Evolutionary conservation across 208 protist species (phyloP), one percentile per base, ranked within the genome.

Genomic region (Herpetomonas muscarum): DNA sequence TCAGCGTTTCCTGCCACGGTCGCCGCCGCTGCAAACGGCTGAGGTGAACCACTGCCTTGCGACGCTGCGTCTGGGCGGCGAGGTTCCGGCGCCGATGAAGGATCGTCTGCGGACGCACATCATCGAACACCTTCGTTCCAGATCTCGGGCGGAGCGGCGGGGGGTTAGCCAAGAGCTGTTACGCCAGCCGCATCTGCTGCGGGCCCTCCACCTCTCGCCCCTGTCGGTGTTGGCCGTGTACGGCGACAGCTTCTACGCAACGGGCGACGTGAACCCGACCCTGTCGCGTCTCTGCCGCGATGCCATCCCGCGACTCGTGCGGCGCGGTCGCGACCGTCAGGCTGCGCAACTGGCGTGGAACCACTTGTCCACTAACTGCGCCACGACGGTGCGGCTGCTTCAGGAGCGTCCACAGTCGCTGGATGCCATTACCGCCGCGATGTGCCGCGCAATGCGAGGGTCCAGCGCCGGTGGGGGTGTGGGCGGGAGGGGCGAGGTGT

Each of bases 301-400:
- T 3, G 55, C 70, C n/a, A n/a, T 82, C 1, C 60, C 64, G 12
- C 62, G 49, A 4, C 37, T 80, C 7, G 68, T 67, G n/a, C 55
- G 61, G 2, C 31, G 50, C 0, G 70, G 64, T 4, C 59, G 61
- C 5, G 59, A 75, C 36, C 45, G 41, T 10, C 66, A 74, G 0
- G 78, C 82, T 0, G 77, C 82, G 6, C 67, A 64, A 17, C n/a
- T 89, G 3, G 55, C 70, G 12, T 89, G 82, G 82, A 89, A 89
- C 48, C 82, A 89, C 60, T 67, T 89, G 4, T 80, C 78, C 22
- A 60, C 60, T 4, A 26, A 55, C 12, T 71, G 61, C 15, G 17
- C 51, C 0, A 39, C 44, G 2, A 65, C 67, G 1, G 36, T 31
- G 2, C 6, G 15, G 1, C n/a, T 79, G 3, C 79, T 78, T 36